Evolutionary conservation across 345 rosid genomes (phyloP).

Genomic region (Eucalyptus camaldulensis): DNA sequence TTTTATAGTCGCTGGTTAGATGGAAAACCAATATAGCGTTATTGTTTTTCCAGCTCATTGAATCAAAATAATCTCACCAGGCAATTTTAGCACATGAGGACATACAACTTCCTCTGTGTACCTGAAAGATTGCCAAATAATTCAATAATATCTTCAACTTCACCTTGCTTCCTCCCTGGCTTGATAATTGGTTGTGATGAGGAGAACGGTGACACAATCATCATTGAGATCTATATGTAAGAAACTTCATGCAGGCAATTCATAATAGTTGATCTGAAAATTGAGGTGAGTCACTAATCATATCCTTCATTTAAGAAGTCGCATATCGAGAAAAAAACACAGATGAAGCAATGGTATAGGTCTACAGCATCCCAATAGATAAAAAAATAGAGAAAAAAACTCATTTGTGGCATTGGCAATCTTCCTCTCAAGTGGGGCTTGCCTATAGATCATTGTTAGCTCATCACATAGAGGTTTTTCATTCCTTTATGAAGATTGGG

Average conservation of each 20-base stretch:
- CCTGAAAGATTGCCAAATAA: background rate
- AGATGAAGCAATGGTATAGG: too few relatives aligned
- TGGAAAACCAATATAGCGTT: conserved; percentile 1
- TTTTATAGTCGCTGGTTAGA: conserved; percentile 34
- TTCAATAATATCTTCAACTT: background rate
- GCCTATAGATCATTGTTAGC: background rate
- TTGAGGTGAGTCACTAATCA: too few relatives aligned
- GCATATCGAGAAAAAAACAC: too few relatives aligned
- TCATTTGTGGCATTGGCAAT: background rate
- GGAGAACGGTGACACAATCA: too few relatives aligned
- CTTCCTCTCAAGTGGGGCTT: background rate
- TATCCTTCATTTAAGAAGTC: too few relatives aligned
- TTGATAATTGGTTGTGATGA: background rate
- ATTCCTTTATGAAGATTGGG: background rate
- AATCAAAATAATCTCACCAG: background rate
- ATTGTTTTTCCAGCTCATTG: background rate
- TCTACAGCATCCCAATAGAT: too few relatives aligned
- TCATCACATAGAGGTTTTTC: background rate
- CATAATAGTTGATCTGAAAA: too few relatives aligned
- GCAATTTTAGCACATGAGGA: background rate
- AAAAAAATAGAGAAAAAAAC: background rate
- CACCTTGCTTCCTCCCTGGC: background rate
- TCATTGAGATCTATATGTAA: too few relatives aligned
- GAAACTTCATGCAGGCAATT: too few relatives aligned
- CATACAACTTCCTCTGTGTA: background rate